Percentiles rank a stretch among this genome's conserved stretches.
These are phyloP conservation scores for Orbilia blumenaviensis DNA, from an alignment of 2,329 filamentous ascomycete genomes.

Conservation along the genomic window DNA sequence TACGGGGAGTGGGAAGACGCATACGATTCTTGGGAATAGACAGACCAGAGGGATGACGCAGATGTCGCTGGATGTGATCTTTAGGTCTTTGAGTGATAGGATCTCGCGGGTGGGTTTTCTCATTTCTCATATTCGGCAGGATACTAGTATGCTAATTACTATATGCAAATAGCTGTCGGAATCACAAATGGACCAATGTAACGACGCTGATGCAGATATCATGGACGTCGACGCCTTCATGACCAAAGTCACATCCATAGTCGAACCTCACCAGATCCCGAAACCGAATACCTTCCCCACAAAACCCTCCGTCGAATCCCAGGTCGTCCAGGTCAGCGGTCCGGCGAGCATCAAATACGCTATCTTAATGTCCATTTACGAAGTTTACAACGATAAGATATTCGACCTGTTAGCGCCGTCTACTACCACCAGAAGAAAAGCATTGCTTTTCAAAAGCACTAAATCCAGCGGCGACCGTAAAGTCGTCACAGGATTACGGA, in stretches of 20 bases:
- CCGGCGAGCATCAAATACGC: conserved; percentile 70
- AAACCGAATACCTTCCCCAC: conserved; percentile 47
- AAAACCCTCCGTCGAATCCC: conserved; percentile 37
- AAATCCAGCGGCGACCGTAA: conserved; percentile 90
- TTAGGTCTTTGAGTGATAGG: conserved; percentile 78
- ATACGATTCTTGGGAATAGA: conserved; percentile 91
- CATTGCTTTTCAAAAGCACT: conserved; percentile 89
- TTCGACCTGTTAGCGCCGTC: conserved; percentile 80
- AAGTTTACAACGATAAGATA: conserved; percentile 98
- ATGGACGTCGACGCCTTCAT: conserved; percentile 31
- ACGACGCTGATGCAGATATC: conserved; percentile 48
- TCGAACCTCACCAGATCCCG: conserved; percentile 43
- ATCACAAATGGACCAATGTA: conserved; percentile 45
- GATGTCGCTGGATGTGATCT: conserved; percentile 87
- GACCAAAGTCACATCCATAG: conserved; percentile 43
- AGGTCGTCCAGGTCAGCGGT: conserved; percentile 12
- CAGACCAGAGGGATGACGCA: conserved; percentile 89
- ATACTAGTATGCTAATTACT: not conserved
- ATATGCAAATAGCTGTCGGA: conserved; percentile 26
- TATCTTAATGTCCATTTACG: conserved; percentile 95
- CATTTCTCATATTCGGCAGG: not conserved
- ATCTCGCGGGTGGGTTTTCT: conserved; percentile 63
- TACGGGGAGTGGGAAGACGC: conserved; percentile 96
- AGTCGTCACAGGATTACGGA: conserved; percentile 88
- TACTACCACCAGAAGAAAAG: conserved; percentile 70